These are phyloP conservation scores for Thelephora aurantiotincta DNA, from an alignment of 768 basidiomycete species.

Conservation along the genomic window DNA sequence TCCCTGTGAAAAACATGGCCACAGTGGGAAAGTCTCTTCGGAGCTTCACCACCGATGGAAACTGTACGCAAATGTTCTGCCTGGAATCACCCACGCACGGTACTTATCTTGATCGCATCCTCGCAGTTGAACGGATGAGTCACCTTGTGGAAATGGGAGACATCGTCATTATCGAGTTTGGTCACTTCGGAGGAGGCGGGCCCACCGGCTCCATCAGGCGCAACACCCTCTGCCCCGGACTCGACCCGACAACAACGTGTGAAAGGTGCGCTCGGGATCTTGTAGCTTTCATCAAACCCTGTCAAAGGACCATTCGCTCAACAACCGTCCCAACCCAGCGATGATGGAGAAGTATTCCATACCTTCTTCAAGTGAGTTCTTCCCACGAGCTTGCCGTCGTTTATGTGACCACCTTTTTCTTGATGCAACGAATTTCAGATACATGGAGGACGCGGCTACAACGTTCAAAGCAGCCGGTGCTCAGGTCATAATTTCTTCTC, in stretches of 20 bases:
- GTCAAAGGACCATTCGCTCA: too few relatives aligned
- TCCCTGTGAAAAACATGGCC: conserved; percentile 31
- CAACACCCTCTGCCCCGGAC: too few relatives aligned
- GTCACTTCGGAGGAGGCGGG: conserved; percentile 26
- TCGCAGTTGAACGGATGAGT: conserved; percentile 21
- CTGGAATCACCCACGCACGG: too few relatives aligned
- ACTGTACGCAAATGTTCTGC: conserved; percentile 11
- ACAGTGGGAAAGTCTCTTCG: conserved; percentile 31
- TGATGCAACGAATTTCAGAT: conserved; percentile 16
- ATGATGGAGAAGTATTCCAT: too few relatives aligned
- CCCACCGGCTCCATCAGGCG: too few relatives aligned
- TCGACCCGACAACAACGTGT: too few relatives aligned
- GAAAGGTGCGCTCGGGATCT: too few relatives aligned
- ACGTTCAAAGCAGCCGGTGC: conserved; percentile 30
- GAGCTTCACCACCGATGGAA: conserved; percentile 33
- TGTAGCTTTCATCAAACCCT: too few relatives aligned
- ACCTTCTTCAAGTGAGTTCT: too few relatives aligned
- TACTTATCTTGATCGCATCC: background rate
- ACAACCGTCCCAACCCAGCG: too few relatives aligned
- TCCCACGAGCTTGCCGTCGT: conserved; percentile 18
- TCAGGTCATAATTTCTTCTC: conserved; percentile 31
- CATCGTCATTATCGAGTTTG: conserved; percentile 29
- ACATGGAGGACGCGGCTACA: conserved; percentile 29
- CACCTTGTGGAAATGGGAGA: conserved; percentile 15
- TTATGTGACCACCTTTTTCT: too few relatives aligned